phyloP scores from a whole-genome alignment of 208 protist genomes.

The Trypanosomatidae sp. region DNA sequence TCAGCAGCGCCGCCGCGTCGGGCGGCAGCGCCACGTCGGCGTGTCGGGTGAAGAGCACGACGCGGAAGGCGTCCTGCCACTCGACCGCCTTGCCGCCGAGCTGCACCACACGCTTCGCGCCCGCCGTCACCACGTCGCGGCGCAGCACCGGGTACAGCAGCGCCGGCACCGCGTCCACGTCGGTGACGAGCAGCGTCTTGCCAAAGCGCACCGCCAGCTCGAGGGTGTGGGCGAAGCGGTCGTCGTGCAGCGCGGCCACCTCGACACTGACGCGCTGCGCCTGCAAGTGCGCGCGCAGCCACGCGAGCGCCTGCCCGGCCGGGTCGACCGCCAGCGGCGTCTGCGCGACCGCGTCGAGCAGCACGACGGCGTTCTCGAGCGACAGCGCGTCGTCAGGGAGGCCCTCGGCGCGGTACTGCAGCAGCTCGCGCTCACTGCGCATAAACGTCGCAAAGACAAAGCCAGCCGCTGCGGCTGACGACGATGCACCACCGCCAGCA shows the following conservation, averaged over 20 bases:
- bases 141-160: constrained; percentile 93
- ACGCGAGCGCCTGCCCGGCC: constrained; percentile 86
- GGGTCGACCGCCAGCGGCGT: constrained; percentile 96
- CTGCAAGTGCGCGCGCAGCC: constrained; percentile 84
- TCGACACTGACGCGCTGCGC: constrained; percentile 62
- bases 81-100: constrained; percentile 95
- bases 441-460: constrained; percentile 79
- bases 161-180: constrained; percentile 91
- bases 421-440: constrained; percentile 87
- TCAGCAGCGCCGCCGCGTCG: constrained; percentile 79
- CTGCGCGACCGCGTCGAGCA: constrained; percentile 65
- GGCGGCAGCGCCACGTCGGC: constrained; percentile 82
- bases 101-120: constrained; percentile 87
- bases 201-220: constrained; percentile 97
- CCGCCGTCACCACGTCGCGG: constrained; percentile 83
- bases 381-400: constrained; percentile 91
- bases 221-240: constrained; percentile 90
- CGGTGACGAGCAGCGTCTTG: constrained; percentile 94
- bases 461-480: constrained; percentile 5
- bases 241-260: constrained; percentile 82
- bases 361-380: constrained; percentile 94
- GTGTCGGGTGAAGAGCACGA: constrained; percentile 91
- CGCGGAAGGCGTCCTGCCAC: constrained; percentile 92
- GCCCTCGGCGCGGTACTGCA: constrained; percentile 92
- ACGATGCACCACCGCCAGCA: background rate